Conservation (phyloP, 140 eudicot species). For the Senecio squalidus region DNA sequence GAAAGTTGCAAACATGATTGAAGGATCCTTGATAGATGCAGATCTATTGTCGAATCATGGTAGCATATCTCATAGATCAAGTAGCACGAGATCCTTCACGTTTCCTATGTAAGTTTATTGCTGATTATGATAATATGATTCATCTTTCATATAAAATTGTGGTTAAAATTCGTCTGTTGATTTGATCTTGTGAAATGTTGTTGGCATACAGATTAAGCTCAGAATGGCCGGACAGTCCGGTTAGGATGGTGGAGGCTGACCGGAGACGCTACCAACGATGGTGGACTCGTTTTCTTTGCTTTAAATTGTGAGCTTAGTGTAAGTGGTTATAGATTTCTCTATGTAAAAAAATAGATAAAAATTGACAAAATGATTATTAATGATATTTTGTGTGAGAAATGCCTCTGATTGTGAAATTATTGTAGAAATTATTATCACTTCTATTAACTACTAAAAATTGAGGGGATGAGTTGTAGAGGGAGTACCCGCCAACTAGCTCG, state of each 20-base stretch:
- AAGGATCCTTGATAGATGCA: neutral
- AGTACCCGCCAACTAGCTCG: too few relatives aligned
- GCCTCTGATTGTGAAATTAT: too few relatives aligned
- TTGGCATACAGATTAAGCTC: constrained; percentile 25
- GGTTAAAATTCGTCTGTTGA: neutral
- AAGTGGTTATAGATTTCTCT: neutral
- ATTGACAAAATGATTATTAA: too few relatives aligned
- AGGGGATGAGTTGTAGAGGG: too few relatives aligned
- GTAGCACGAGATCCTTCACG: constrained; percentile 32
- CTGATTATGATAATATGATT: neutral
- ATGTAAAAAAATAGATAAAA: too few relatives aligned
- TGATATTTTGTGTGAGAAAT: too few relatives aligned
- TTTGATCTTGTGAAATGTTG: neutral
- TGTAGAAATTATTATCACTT: too few relatives aligned
- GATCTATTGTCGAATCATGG: neutral
- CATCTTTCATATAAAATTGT: neutral
- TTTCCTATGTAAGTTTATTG: constrained; percentile 32
- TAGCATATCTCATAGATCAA: constrained; percentile 19
- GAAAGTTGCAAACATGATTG: neutral
- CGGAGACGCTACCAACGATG: constrained; percentile 16
- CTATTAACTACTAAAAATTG: too few relatives aligned
- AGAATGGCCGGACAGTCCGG: constrained; percentile 32
- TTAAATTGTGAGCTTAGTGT: neutral
- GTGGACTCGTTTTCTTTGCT: constrained; percentile 25
- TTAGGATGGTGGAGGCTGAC: constrained; percentile 33